Evolutionary conservation across 768 basidiomycete species (phyloP).

Genomic region (Cystofilobasidium capitatum): DNA sequence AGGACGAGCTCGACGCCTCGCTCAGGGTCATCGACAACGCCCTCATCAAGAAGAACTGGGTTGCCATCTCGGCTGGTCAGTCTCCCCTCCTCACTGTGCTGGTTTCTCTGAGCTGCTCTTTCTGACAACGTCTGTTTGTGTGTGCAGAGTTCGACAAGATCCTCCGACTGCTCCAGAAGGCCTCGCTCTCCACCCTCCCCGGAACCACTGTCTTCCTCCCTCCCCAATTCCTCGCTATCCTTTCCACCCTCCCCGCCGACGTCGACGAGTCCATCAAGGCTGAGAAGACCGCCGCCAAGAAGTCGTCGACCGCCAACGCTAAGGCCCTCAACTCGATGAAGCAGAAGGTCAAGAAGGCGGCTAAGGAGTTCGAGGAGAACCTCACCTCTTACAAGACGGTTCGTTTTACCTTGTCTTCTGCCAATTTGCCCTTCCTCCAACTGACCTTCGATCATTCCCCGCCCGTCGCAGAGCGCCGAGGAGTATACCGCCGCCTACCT

Average conservation of each 20-base stretch:
- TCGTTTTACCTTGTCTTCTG: constrained; percentile 30
- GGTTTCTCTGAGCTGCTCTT: not conserved
- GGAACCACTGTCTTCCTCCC: constrained; percentile 78
- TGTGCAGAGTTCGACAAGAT: constrained; percentile 87
- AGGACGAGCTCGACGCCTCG: constrained; percentile 89
- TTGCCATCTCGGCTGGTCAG: constrained; percentile 74
- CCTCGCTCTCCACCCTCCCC: constrained; percentile 73
- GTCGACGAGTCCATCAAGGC: constrained; percentile 69
- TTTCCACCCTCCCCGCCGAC: constrained; percentile 42
- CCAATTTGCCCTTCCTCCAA: not conserved
- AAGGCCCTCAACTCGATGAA: constrained; percentile 95
- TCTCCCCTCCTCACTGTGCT: constrained; percentile 13
- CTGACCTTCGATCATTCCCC: constrained; percentile 1
- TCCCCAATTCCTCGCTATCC: constrained; percentile 40
- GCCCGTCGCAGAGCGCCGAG: constrained; percentile 61
- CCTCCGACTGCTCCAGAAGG: constrained; percentile 74
- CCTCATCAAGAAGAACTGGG: constrained; percentile 85
- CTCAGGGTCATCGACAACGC: constrained; percentile 90
- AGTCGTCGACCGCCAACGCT: constrained; percentile 92
- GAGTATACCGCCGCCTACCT: constrained; percentile 68
- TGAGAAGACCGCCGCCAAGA: constrained; percentile 85
- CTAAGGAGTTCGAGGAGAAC: constrained; percentile 77
- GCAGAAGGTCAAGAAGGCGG: constrained; percentile 86
- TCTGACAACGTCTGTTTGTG: not conserved
- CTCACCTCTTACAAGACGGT: constrained; percentile 71